Evolutionary conservation across 768 basidiomycete genomes (phyloP).

Genomic region (Leucogyrophana mollusca): DNA sequence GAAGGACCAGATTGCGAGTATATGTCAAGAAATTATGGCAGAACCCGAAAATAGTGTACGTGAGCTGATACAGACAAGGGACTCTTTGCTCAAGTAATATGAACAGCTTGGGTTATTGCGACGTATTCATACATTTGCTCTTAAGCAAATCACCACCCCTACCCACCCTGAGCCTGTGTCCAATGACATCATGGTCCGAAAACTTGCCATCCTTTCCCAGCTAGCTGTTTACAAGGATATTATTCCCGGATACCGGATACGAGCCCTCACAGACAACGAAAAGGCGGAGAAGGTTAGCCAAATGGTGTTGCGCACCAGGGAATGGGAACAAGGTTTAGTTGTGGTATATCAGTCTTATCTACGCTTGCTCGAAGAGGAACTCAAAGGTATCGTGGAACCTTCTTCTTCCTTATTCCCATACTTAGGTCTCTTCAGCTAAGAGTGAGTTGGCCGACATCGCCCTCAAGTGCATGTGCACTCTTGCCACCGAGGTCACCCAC

Average conservation of each 20-base stretch:
- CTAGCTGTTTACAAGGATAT: conserved; percentile 95
- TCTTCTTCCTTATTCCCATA: conserved; percentile 10
- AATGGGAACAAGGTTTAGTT: conserved; percentile 95
- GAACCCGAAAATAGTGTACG: conserved; percentile 95
- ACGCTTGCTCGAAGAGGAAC: conserved; percentile 77
- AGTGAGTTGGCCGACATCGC: conserved; percentile 65
- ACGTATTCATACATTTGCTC: conserved; percentile 87
- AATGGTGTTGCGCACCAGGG: conserved; percentile 83
- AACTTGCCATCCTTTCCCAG: conserved; percentile 86
- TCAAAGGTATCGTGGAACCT: conserved; percentile 62
- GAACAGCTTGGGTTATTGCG: conserved; percentile 81
- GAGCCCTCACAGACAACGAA: conserved; percentile 85
- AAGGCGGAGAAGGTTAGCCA: conserved; percentile 93
- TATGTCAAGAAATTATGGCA: conserved; percentile 91
- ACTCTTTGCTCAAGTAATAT: conserved; percentile 13
- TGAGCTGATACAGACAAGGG: conserved; percentile 10
- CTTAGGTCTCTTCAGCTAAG: conserved; percentile 45
- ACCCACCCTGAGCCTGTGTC: conserved; percentile 66
- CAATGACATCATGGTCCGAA: conserved; percentile 83
- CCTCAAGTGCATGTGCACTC: conserved; percentile 84
- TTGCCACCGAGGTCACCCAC: conserved; percentile 81
- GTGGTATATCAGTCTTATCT: conserved; percentile 87
- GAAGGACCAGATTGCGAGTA: conserved; percentile 90
- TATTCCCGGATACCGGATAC: conserved; percentile 94
- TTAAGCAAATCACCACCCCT: conserved; percentile 67